Evolutionary conservation across 768 basidiomycete species (phyloP), one percentile per base, ranked within the genome.

Genomic region (Mycena capillaripes): DNA sequence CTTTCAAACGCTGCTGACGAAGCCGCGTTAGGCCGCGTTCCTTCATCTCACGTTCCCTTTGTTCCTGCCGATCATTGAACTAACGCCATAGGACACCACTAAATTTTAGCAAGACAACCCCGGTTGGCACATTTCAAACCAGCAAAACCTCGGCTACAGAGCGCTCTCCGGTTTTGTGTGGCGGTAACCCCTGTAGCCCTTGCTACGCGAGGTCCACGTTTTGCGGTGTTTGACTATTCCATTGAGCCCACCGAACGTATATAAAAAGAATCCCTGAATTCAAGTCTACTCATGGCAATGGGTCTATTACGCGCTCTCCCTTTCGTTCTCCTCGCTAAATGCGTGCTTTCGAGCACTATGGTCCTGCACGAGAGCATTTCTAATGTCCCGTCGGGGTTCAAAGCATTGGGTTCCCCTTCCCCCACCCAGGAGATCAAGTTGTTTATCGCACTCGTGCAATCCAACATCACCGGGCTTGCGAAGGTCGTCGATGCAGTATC

Each of bases 301-400:
- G n/a, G 36, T 59, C 58, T 40, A 25, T 17, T 40, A 14, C 58
- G 38, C 58, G 36, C 38, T 59, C 36, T 42, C 29, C 34, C 38
- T 42, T 25, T 59, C n/a, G 5, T 59, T 8, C 38, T 42, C 58
- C 38, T 59, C 58, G 12, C 58, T 8, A 23, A 16, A 23, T 36
- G 10, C 19, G 58, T 59, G 58, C 58, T 59, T 59, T 40, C 58
- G 58, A 59, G 64, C 36, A 61, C 46, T 42, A 40, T 53, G 58
- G 48, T 60, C 36, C 25, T 60, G 19, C 67, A 68, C 58, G 67
- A 68, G 48, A 59, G 58, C 50, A 68, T 68, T 40, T 42, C 58
- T 23, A 4, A 50, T 52, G 46, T 53, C 27, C 67, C 67, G 34
- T 42, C 67, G 3, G 67, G 34, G 19, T 68, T 60, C 58, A 42